Percentiles rank a stretch among this genome's conserved stretches.
phyloP scores from a whole-genome alignment of 768 basidiomycete species.

The Dacryopinax spathularia region DNA sequence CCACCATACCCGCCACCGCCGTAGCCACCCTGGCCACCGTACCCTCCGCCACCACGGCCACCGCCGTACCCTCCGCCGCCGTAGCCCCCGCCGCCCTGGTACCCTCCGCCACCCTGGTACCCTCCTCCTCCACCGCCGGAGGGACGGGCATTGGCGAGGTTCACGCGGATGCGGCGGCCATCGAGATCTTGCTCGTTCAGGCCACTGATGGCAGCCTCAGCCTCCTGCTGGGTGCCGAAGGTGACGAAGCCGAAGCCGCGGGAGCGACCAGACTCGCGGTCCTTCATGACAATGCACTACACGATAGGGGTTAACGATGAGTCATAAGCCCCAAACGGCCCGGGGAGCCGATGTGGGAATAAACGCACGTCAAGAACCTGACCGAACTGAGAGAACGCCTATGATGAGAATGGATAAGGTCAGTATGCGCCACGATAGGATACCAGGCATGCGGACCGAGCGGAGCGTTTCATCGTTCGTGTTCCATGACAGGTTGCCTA shows the following conservation, averaged over 20 bases:
- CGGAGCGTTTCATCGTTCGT: conserved; percentile 86
- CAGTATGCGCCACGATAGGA: conserved; percentile 18
- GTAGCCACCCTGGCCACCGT: conserved; percentile 15
- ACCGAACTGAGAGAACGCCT: conserved; percentile 78
- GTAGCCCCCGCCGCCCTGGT: conserved; percentile 13
- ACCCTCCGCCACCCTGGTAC: conserved; percentile 15
- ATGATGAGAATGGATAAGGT: conserved; percentile 21
- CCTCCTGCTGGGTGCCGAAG: conserved; percentile 46
- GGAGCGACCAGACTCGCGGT: conserved; percentile 93
- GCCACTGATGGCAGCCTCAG: conserved; percentile 55
- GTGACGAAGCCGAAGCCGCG: conserved; percentile 97
- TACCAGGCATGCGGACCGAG: conserved; percentile 56
- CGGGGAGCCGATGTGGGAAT: conserved; percentile 25
- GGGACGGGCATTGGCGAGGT: conserved; percentile 36
- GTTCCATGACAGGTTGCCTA: conserved; percentile 91
- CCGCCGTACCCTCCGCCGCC: conserved; percentile 9
- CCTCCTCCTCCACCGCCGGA: conserved; percentile 14
- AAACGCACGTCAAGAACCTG: conserved; percentile 81
- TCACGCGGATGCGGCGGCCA: conserved; percentile 79
- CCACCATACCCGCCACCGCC: conserved; percentile 12
- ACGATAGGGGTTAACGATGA: conserved; percentile 13
- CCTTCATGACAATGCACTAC: conserved; percentile 95
- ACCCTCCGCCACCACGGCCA: conserved; percentile 18
- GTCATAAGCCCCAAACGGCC: conserved; percentile 18
- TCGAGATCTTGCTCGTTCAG: conserved; percentile 89